Evolutionary conservation across 805 yeast species (phyloP).

Genomic region (Kluyveromyces starmeri): DNA sequence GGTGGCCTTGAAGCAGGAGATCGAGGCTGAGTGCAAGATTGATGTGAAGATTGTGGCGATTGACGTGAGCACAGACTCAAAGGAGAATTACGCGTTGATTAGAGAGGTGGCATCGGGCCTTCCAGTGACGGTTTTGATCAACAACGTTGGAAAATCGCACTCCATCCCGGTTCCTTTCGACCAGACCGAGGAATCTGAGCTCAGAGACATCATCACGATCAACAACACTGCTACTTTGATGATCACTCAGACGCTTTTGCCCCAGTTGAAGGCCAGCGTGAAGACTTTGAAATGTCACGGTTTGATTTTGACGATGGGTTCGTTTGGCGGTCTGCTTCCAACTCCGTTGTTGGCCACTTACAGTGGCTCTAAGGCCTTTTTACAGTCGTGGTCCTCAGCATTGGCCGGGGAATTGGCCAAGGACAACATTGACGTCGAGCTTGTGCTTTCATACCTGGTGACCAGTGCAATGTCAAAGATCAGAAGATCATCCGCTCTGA

Average conservation of each 20-base stretch:
- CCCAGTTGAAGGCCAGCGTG: conserved; percentile 52
- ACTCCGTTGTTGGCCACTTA: conserved; percentile 88
- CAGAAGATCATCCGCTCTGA: conserved; percentile 58
- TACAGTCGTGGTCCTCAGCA: conserved; percentile 88
- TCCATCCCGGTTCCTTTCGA: conserved; percentile 88
- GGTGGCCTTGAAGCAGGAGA: conserved; percentile 52
- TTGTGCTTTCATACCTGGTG: conserved; percentile 79
- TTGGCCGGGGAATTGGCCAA: conserved; percentile 74
- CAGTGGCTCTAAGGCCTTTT: conserved; percentile 92
- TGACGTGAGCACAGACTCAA: conserved; percentile 63
- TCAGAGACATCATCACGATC: conserved; percentile 72
- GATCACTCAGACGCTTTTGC: conserved; percentile 72
- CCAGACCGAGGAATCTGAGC: conserved; percentile 68
- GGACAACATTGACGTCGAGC: conserved; percentile 72
- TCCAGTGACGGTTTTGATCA: conserved; percentile 68
- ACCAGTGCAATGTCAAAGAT: conserved; percentile 95
- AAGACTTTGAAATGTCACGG: conserved; percentile 43
- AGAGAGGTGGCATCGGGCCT: conserved; percentile 37
- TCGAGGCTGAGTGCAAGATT: conserved; percentile 51
- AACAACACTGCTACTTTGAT: conserved; percentile 79
- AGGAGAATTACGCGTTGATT: conserved; percentile 47
- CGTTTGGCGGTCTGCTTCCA: conserved; percentile 91
- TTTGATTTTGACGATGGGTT: conserved; percentile 87
- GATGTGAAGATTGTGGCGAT: conserved; percentile 61
- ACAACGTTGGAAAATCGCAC: conserved; percentile 93